phyloP scores from a whole-genome alignment of 306 rosid species.

The Neltuma alba region DNA sequence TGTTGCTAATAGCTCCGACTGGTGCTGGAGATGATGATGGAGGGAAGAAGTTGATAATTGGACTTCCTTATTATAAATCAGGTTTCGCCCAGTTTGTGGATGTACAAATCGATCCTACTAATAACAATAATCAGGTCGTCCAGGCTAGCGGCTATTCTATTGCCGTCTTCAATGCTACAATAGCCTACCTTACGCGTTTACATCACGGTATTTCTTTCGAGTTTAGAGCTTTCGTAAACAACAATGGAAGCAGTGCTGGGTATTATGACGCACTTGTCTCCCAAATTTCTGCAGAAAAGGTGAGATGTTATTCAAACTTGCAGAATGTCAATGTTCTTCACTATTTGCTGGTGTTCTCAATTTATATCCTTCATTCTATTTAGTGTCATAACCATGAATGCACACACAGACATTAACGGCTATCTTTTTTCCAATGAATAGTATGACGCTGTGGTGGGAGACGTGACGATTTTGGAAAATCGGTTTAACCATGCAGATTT shows the following conservation, averaged over 20 bases:
- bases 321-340: too few species aligned
- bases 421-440: too few species aligned
- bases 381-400: too few species aligned
- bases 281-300: neutral
- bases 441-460: too few species aligned
- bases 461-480: too few species aligned
- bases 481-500: too few species aligned
- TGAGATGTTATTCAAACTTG: neutral
- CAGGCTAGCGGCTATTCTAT: conserved; percentile 24
- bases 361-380: too few species aligned
- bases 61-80: conserved; percentile 3
- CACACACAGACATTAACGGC: too few species aligned
- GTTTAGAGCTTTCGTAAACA: neutral
- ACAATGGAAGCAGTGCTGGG: neutral
- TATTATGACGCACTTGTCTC: neutral
- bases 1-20: neutral
- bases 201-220: conserved; percentile 6
- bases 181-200: neutral
- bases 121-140: neutral
- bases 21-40: neutral
- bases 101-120: neutral
- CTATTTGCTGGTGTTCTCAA: too few species aligned
- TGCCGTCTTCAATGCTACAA: conserved; percentile 2
- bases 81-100: conserved; percentile 23
- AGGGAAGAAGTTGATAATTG: conserved; percentile 18